A percentile compares a stretch with the other conserved stretches of the same genome.
phyloP scores from a whole-genome alignment of 192 early-diverging fungal species.

The Spinellus fusiger region DNA sequence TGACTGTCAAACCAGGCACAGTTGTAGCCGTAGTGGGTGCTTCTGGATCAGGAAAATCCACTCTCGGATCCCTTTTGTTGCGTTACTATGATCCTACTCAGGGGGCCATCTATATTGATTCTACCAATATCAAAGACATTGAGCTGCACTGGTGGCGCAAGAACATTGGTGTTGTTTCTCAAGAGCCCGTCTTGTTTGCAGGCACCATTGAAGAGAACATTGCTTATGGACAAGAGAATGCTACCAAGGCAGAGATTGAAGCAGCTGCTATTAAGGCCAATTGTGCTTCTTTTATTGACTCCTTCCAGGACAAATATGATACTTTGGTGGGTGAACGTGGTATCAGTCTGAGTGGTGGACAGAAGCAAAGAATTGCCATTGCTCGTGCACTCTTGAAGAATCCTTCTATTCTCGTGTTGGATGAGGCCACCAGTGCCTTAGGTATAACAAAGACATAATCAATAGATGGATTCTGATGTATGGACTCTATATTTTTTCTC shows the following conservation, averaged over 20 bases:
- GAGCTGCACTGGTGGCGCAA: constrained; percentile 53
- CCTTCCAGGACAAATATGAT: constrained; percentile 49
- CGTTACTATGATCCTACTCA: constrained; percentile 67
- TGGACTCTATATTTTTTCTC: constrained; percentile 35
- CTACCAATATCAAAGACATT: constrained; percentile 48
- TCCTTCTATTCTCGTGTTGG: constrained; percentile 44
- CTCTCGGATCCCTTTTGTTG: constrained; percentile 52
- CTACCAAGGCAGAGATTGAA: constrained; percentile 61
- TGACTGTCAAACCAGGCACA: constrained; percentile 51
- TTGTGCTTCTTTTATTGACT: constrained; percentile 57
- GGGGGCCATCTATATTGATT: constrained; percentile 55
- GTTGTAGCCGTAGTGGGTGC: constrained; percentile 45
- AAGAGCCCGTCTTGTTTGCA: constrained; percentile 72
- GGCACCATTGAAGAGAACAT: constrained; percentile 68
- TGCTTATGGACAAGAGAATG: constrained; percentile 47
- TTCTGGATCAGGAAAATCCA: constrained; percentile 66
- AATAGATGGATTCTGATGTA: constrained; percentile 43
- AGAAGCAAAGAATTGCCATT: constrained; percentile 47
- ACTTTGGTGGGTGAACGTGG: constrained; percentile 42
- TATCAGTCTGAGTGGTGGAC: constrained; percentile 41
- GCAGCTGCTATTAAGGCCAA: constrained; percentile 69
- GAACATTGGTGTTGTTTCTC: constrained; percentile 60
- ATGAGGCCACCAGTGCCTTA: constrained; percentile 57
- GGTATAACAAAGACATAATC: constrained; percentile 30
- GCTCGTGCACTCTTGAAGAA: constrained; percentile 40